These are phyloP conservation scores for Phytophthora tubulina DNA, from an alignment of 352 stramenopile genomes.

Conservation along the genomic window DNA sequence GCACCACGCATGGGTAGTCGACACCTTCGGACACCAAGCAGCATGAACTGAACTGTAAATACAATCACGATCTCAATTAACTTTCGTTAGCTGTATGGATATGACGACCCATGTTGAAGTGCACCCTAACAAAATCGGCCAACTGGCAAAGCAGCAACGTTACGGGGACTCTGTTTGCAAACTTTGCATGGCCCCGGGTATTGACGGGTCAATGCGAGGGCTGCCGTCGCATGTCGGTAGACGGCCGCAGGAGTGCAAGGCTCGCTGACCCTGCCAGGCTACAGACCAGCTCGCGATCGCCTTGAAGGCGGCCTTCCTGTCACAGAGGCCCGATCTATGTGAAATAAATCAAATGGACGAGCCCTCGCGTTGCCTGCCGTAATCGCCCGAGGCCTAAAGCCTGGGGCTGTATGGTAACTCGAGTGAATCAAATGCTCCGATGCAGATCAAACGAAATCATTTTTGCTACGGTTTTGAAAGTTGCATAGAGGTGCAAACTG, in stretches of 20 bases:
- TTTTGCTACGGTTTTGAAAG: too few relatives aligned
- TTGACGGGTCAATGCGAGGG: not conserved
- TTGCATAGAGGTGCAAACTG: slow-evolving; percentile 4
- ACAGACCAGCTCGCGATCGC: too few relatives aligned
- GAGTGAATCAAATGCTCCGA: too few relatives aligned
- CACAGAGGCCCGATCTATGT: slow-evolving; percentile 16
- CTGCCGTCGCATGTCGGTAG: not conserved
- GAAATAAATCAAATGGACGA: slow-evolving; percentile 29
- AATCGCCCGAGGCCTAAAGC: slow-evolving; percentile 5
- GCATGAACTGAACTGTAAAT: not conserved
- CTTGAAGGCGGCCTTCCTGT: not conserved
- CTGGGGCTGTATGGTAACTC: too few relatives aligned
- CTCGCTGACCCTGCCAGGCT: too few relatives aligned
- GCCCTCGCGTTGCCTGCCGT: slow-evolving; percentile 6
- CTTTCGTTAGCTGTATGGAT: slow-evolving; percentile 2
- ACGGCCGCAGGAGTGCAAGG: too few relatives aligned
- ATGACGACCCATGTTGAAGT: not conserved
- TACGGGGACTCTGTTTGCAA: too few relatives aligned
- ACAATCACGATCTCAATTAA: slow-evolving; percentile 1
- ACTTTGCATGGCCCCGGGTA: not conserved
- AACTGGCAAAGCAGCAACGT: not conserved
- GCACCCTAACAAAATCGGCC: not conserved
- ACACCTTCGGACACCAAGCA: slow-evolving; percentile 8
- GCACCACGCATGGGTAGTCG: slow-evolving; percentile 3
- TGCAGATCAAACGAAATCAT: too few relatives aligned